Base-by-base conservation (phyloP, 495 filamentous ascomycete species). In the Penicillium atrosanguineum region DNA sequence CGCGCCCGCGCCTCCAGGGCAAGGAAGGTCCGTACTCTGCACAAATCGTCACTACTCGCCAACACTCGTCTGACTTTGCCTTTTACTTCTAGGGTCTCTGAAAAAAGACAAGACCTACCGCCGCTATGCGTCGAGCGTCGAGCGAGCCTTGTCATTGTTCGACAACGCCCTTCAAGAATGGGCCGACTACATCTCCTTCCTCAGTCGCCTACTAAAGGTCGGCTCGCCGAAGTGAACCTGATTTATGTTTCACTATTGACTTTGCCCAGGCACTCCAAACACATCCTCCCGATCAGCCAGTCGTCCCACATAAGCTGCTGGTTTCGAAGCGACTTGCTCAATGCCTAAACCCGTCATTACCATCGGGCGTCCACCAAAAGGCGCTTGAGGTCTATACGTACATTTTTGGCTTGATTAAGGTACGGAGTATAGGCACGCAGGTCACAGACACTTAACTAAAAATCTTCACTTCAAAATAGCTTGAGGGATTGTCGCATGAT, bases 101-200 rank as follows among this genome's bases (percentile, higher is more conserved):
- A 85, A 80, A 55, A 95, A 94, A 70, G 92, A 98, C 72, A 96
- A 95, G 71, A 81, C 83, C 58, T 95, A 90, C 64, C 89, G 93
- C 55, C 84, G 90, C 60, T 99, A 96, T 85, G 90, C 90, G 21
- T 87, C 87, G 37, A 85, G 83, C 46, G 85, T 99, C 50, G 91
- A 97, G 64, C 80, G 91, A 68, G 89, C 91, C 37, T 78, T 99
- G 57, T 85, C 89, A 25, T 74, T 95, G 25, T 99, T 97, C 72
- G 94, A 99, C 71, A 91, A 87, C 19, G 84, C 90, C 44, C 76
- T 96, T 57, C 90, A 97, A 70, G 94, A 97, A 83, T 99, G 94
- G 94, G 93, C 95, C 31, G 94, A 99, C 68, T 99, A 99, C 65
- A 97, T 99, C 65, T 95, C 93, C 9, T 97, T 97, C 67, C 78